Conservation (phyloP, 306 rosid genomes). For the Oemleria cerasiformis region DNA sequence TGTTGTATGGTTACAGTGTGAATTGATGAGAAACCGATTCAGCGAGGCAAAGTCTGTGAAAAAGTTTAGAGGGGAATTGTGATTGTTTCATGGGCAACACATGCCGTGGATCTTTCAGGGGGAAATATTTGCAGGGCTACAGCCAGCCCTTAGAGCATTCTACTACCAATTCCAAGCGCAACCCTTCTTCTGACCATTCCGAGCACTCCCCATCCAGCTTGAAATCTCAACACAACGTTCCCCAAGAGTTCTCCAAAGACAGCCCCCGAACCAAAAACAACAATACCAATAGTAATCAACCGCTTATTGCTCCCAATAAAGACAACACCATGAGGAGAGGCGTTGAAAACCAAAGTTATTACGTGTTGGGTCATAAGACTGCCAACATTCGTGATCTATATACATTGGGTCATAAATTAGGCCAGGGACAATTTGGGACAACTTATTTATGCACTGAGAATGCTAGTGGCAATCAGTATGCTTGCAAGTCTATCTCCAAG, state of each 20-base stretch:
- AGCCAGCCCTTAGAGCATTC: constrained; percentile 55
- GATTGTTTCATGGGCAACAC: constrained; percentile 93
- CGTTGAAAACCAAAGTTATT: constrained; percentile 62
- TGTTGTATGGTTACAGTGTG: constrained; percentile 15
- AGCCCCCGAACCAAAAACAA: constrained; percentile 18
- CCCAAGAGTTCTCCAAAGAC: constrained; percentile 43
- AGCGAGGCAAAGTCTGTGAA: constrained; percentile 42
- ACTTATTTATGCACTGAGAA: constrained; percentile 69
- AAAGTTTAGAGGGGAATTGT: constrained; percentile 25
- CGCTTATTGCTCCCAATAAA: constrained; percentile 36
- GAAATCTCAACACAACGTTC: constrained; percentile 36
- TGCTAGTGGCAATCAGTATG: constrained; percentile 60
- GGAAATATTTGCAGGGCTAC: constrained; percentile 63
- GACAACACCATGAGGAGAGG: constrained; percentile 64
- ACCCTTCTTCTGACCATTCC: constrained; percentile 49
- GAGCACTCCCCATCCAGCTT: constrained; percentile 42
- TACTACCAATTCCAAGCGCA: constrained; percentile 43
- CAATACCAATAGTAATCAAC: constrained; percentile 20
- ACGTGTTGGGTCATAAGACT: constrained; percentile 88
- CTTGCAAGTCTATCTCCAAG: constrained; percentile 91
- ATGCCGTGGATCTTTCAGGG: constrained; percentile 95
- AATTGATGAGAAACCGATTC: constrained; percentile 46
- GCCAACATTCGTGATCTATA: constrained; percentile 83
- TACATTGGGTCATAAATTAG: constrained; percentile 73
- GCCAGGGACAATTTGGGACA: constrained; percentile 95